phyloP scores from a whole-genome alignment of 768 basidiomycete genomes.

The Sporobolomyces phaffii region DNA sequence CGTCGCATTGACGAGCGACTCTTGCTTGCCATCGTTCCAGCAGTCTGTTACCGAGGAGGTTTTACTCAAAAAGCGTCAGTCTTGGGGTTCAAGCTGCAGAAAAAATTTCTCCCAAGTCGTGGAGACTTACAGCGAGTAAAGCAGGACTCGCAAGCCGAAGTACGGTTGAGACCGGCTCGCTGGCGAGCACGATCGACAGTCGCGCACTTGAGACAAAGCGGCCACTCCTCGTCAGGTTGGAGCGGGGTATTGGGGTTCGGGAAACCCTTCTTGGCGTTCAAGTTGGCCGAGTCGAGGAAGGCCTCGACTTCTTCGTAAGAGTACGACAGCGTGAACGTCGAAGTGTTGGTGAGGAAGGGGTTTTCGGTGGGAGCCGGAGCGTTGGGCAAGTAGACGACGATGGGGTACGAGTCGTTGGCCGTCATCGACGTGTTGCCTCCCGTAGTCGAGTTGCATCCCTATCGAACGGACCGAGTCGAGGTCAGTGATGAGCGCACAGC shows the following conservation, averaged over 20 bases:
- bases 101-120: no score
- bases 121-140: conserved; percentile 23
- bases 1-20: conserved; percentile 24
- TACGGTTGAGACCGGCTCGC: conserved; percentile 6
- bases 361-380: conserved; percentile 50
- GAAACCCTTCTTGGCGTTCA: conserved; percentile 59
- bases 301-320: conserved; percentile 53
- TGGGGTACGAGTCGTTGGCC: conserved; percentile 52
- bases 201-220: conserved; percentile 66
- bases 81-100: neutral
- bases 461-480: neutral
- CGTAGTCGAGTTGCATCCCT: conserved; percentile 1
- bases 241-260: conserved; percentile 52
- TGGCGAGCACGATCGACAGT: conserved; percentile 54
- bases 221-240: conserved; percentile 57
- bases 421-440: conserved; percentile 5
- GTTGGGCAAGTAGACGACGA: conserved; percentile 71
- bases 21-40: conserved; percentile 23
- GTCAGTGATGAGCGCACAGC: no score
- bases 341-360: conserved; percentile 42
- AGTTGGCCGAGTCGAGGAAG: conserved; percentile 60
- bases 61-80: neutral
- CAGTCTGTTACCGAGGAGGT: conserved; percentile 15
- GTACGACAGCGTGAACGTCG: conserved; percentile 49
- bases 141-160: conserved; percentile 3